phyloP scores from a whole-genome alignment of 257 asterid genomes.

The Buddleja alternifolia region DNA sequence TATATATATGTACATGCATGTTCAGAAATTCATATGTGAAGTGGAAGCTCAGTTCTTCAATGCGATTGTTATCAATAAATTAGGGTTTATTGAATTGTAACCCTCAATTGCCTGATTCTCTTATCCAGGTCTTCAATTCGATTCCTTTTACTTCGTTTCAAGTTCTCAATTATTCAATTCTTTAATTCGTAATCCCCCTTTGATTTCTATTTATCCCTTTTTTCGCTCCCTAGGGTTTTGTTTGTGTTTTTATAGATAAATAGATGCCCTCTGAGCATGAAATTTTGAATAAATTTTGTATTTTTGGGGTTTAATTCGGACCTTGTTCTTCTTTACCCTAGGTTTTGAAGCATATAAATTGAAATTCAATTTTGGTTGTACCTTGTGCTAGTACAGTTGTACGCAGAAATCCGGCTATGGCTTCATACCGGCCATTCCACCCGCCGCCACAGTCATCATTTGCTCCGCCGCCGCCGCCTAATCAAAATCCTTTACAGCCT shows the following conservation, averaged over 20 bases:
- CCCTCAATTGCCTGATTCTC: background rate
- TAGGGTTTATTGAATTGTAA: background rate
- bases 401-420: conserved; percentile 47
- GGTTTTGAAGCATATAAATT: background rate
- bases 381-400: conserved; percentile 17
- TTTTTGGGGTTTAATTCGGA: background rate
- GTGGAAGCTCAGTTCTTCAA: background rate
- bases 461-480: conserved; percentile 57
- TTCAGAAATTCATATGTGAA: too few relatives aligned
- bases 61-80: background rate
- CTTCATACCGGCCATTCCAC: conserved; percentile 88
- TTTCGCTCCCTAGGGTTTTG: background rate
- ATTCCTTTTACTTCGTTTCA: background rate
- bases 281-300: background rate
- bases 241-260: background rate
- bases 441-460: conserved; percentile 63
- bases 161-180: background rate
- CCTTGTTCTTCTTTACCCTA: background rate
- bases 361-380: background rate
- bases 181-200: too few relatives aligned
- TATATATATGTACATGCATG: too few relatives aligned
- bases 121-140: background rate
- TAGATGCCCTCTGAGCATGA: background rate
- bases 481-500: conserved; percentile 56
- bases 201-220: background rate